Evolutionary conservation across 441 rosid genomes (phyloP), one percentile per base, ranked within the genome.

Genomic region (Sinapis alba): DNA sequence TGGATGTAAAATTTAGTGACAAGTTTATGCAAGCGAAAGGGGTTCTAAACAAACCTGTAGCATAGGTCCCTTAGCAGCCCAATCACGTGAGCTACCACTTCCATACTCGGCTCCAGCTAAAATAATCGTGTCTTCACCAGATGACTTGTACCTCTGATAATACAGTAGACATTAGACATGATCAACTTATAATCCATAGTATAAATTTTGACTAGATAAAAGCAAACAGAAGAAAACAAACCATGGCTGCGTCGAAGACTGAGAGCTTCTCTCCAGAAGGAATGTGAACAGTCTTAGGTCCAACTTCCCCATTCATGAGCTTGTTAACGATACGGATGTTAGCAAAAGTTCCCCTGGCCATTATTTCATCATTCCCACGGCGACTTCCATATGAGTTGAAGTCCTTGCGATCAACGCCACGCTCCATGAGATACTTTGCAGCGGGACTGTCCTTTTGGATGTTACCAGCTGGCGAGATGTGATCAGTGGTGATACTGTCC

Each of bases 51-150:
- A 36, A 34, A 91, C 99, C 92, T 87, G 82, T 62, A 96, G 71
- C 97, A 93, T 89, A 19, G 98, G 98, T 73, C 98, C 98, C 87
- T 96, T 96, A 51, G 99, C 98, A 75, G 99, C 99, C 99, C 99
- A 96, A 83, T 96, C 99, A 63, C 98, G 84, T 15, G 98, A 96
- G 85, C 98, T 96, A 82, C 99, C 99, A 77, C 99, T 96, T 80
- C 98, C 99, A 56, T 96, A 96, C 81, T 96, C 98, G 0, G 98
- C 97, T 74, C 99, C 98, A 72, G 99, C 99, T 50, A 96, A 75
- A 68, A 96, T 78, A 76, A 96, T 85, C 74, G 98, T 93, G 79
- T 86, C 92, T 13, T 83, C 86, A 20, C 99, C 97, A 54, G 93
- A 87, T 50, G 26, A 65, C 81, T 88, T 91, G 93, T 96, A 96